Base-by-base conservation (phyloP, 305 asterid species). In the Striga hermonthica region DNA sequence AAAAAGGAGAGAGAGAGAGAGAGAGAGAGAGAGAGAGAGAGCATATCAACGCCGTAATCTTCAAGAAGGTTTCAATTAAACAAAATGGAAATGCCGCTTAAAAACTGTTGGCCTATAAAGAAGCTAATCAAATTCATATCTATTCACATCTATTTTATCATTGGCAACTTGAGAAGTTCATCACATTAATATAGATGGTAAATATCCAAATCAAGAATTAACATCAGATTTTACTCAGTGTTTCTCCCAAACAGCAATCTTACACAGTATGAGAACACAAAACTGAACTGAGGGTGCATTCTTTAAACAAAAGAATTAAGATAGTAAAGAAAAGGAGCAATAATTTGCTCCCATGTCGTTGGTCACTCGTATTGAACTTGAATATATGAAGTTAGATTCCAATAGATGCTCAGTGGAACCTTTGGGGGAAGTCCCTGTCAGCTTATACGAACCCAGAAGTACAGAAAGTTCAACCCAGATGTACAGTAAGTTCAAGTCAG, bases 31-130 rank as follows among this genome's bases (percentile, higher is more conserved):
- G 56, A 52, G 13, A 57, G 35, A 66, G 69, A 45, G 11, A 12
- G 9, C 70, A 62, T 11, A 48, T 54, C 36, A 31, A 72, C 62
- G 64, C 68, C 50, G 49, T 75, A 50, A 70, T 69, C 54, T 53
- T 50, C 57, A 64, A 39, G 49, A 56, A 60, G 57, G n/a, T 22
- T 45, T 62, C 31, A 45, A 47, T 54, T 47, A 56, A 57, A 22
- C 40, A 61, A 44, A 15, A 48, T 56, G 38, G 13, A 61, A 71
- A 15, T 35, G 61, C 48, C 15, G 50, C 53, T 53, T 45, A 62
- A 65, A 48, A 64, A 64, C 13, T 8, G 60, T 45, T 31, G 66
- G 66, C 48, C 62, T 13, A 39, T 36, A 41, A 39, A 22, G 45
- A 11, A 67, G 65, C 39, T 44, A 38, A 57, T 56, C 47, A 61